Evolutionary conservation across 306 rosid species (phyloP), one percentile per base, ranked within the genome.

Genomic region (Quercus agrifolia): DNA sequence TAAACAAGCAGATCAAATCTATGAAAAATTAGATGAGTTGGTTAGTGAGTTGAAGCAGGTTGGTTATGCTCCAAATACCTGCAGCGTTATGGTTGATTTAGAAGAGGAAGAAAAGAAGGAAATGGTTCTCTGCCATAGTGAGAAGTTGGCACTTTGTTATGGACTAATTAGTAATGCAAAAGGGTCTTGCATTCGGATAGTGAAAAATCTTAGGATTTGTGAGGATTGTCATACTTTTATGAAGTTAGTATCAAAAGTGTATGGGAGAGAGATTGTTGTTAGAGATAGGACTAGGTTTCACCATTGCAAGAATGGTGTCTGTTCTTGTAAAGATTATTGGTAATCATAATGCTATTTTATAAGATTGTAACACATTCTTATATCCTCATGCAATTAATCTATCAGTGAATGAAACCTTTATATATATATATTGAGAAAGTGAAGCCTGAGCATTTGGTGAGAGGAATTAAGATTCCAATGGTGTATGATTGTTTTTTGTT

Each of bases 271-370:
- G 78, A 88, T 92, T 78, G 82, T 90, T 73, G 79, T 87, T 61
- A 87, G 93, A 84, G 94, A 90, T 84, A 90, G 98, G 83, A 94
- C 94, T 56, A 78, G 97, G 78, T 90, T 94, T 86, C 98, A 94
- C 79, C 96, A 90, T 86, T 94, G 72, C 77, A 88, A 83, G 54
- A 84, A 80, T 61, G 97, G 97, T 79, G 25, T 56, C 23, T 94
- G 97, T 82, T 92, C 96, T 74, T 94, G 98, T 88, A 88, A 82
- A 71, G 96, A 92, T 80, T 71, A 71, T 71, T 71, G 75, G 75
- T 71, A 49, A 71, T 5, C 31, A 5, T 25, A 71, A 49, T 21
- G 57, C 19, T 5, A 20, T 6, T 14, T 23, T 71, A 5, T 51
- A 25, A 35, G 52, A 35, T 31, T 30, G 5, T 31, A 15, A 3